Evolutionary conservation across 179 eudicot species (phyloP), one percentile per base, ranked within the genome.

Genomic region (Camellia oleifera): DNA sequence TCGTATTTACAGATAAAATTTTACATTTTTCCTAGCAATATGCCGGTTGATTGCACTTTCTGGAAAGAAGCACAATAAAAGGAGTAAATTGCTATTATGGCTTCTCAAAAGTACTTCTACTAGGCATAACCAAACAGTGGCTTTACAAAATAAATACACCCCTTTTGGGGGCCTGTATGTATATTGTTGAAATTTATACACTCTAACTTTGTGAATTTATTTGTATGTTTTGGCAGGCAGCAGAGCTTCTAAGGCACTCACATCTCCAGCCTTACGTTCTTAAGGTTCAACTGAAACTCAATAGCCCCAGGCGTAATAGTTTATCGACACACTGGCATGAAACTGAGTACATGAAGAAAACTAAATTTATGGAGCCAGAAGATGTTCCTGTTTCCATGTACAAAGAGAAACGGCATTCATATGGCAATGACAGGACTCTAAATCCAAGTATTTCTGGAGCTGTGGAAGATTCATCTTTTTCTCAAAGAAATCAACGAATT

Each of bases 181-280:
- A 53, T 67, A 17, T 52, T 10, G 15, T 40, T 61, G 12, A n/a
- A 45, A 77, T 17, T 57, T 57, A 11, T 79, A 62, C 11, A 23
- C 64, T 0, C 8, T 71, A 50, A 26, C 32, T 26, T 26, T 26
- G 32, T 32, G 40, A 32, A 32, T 32, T 69, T 17, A 66, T n/a
- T 20, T 76, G 1, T 32, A 12, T 75, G 17, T 58, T 18, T 7
- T 20, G 57, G 76, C 85, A 97, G 99, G 99, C 99, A 81, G 90
- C 97, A 73, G 97, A 97, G 66, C 91, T 97, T 74, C 97, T 97
- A 75, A 91, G 87, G 85, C 93, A 88, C 66, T 92, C 91, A 74
- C 90, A 82, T 79, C 99, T 97, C 78, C 99, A 93, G 75, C 91
- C 95, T 64, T 86, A 92, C 78, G 97, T 94, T 77, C 82, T 93